These are phyloP conservation scores for Pseudonitzschia delicatissima DNA, from an alignment of 108 stramenopile genomes.

Conservation along the genomic window DNA sequence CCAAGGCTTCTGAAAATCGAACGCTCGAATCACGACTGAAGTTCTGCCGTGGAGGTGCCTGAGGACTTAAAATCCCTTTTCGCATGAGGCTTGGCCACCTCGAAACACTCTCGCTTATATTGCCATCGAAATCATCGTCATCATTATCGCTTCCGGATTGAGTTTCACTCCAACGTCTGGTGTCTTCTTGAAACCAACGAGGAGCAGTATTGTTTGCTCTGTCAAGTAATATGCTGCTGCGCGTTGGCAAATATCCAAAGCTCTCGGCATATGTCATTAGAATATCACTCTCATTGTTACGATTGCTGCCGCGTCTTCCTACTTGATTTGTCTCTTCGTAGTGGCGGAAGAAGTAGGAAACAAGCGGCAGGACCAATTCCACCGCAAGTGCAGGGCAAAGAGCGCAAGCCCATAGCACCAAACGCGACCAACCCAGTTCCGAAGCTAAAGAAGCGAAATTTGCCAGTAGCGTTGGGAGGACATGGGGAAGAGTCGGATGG, in stretches of 20 bases:
- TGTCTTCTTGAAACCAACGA: background rate
- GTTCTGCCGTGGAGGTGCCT: background rate
- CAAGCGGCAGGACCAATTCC: constrained; percentile 43
- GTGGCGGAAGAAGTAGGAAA: constrained; percentile 47
- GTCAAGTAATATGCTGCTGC: background rate
- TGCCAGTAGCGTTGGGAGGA: constrained; percentile 41
- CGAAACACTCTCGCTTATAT: no score
- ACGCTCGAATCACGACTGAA: background rate
- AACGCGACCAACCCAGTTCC: constrained; percentile 47
- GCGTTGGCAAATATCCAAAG: constrained; percentile 1
- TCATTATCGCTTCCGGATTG: background rate
- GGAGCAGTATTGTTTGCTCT: background rate
- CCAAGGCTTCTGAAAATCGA: no score
- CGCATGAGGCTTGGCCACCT: background rate
- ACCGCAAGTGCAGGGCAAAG: constrained; percentile 46
- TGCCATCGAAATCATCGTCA: background rate
- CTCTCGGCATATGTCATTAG: constrained; percentile 2
- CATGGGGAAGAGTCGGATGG: constrained; percentile 59
- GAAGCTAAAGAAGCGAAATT: constrained; percentile 12
- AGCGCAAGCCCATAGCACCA: constrained; percentile 54
- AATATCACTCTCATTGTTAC: background rate
- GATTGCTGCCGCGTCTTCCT: background rate
- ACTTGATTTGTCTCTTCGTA: background rate
- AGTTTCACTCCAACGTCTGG: no score
- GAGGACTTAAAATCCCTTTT: background rate